Base-by-base conservation (phyloP, 495 filamentous ascomycete species). In the Penicillium psychrofluorescens region DNA sequence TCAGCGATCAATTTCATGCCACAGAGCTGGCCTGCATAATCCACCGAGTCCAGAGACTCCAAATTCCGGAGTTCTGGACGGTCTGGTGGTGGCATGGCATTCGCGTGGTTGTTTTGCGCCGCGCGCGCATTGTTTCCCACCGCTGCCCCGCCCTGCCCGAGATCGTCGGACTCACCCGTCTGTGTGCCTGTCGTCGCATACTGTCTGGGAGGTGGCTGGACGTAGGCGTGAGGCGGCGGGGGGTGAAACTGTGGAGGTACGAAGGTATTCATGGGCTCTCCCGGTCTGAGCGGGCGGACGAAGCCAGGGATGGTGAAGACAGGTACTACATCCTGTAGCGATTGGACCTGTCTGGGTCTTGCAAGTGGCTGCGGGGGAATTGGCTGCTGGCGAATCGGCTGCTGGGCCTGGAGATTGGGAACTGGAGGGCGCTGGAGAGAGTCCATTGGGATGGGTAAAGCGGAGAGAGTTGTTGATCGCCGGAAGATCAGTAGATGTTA, bases 1-100 rank as follows among this genome's bases (percentile, higher is more conserved):
- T 86, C 63, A 10, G 75, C 62, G 22, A 88, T 70, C 44, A 81
- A 66, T 60, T 72, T 82, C 47, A 74, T 66, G 34, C 78, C 69
- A 59, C 77, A 55, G 56, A 81, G 63, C 61, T 83, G 67, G 35
- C 76, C 67, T 11, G 55, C 50, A 28, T 50, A 59, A n/a, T 44
- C 50, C 7, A 38, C 32, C 9, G 47, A 22, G 15, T 51, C 45
- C 22, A 22, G 2, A 6, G 38, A 2, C 7, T 30, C 49, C 11
- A 61, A 29, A 9, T 12, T 47, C 6, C 22, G 43, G 29, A 51
- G 42, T 8, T 45, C 44, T 7, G 43, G 34, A 14, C 53, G 22
- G 22, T 22, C 4, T 22, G 22, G 22, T 3, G 22, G 22, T 22
- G 22, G 22, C 4, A 22, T 2, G 22, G 22, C 22, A 6, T 22